Conservation (phyloP, 2,329 filamentous ascomycete genomes). For the Alternaria brassicicola region DNA sequence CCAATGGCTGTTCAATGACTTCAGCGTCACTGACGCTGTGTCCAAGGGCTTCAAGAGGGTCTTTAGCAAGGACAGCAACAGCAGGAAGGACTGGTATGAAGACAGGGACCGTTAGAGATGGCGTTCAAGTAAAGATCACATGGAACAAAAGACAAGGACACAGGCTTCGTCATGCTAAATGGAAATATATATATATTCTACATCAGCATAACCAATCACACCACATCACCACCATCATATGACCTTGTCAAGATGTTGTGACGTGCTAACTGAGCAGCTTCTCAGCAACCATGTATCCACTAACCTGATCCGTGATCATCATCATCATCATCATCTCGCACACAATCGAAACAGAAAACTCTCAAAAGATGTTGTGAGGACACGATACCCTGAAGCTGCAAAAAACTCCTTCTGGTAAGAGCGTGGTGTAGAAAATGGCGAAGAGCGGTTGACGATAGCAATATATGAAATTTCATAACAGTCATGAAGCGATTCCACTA, state of each 20-base stretch:
- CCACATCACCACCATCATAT: not conserved
- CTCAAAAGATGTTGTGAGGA: not conserved
- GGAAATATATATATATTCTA: not conserved
- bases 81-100: constrained; percentile 22
- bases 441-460: not conserved
- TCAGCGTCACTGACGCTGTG: constrained; percentile 43
- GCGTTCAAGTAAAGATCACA: not conserved
- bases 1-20: constrained; percentile 49
- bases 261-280: not conserved
- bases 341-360: not conserved
- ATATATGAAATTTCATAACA: not conserved
- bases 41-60: constrained; percentile 40
- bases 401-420: not conserved
- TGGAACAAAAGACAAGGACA: not conserved
- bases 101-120: constrained; percentile 5
- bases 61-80: constrained; percentile 27
- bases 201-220: not conserved
- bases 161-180: not conserved
- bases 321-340: not conserved
- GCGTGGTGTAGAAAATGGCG: not conserved
- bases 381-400: not conserved
- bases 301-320: not conserved
- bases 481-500: not conserved
- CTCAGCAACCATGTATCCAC: not conserved
- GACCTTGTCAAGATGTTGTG: not conserved